These are phyloP conservation scores for Hypsizygus marmoreus DNA, from an alignment of 768 basidiomycete species.

Conservation along the genomic window DNA sequence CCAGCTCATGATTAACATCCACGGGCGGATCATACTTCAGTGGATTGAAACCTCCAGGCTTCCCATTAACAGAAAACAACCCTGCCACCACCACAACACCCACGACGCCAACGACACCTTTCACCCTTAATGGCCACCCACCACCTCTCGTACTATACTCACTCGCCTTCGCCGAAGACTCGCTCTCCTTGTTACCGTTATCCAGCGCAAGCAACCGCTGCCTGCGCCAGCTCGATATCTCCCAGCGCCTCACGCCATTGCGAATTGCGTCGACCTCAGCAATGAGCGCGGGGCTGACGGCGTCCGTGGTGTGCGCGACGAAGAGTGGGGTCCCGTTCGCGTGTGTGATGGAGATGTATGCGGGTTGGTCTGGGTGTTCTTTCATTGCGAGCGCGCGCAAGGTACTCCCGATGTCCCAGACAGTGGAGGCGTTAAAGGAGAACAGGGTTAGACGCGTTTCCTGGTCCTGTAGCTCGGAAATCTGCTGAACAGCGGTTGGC, in stretches of 20 bases:
- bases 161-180: not conserved
- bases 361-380: slow-evolving; percentile 13
- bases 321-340: slow-evolving; percentile 11
- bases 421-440: slow-evolving; percentile 11
- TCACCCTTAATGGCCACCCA: slow-evolving; percentile 13
- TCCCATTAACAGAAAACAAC: slow-evolving; percentile 5
- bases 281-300: slow-evolving; percentile 8
- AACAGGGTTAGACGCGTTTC: slow-evolving; percentile 10
- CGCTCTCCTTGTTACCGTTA: slow-evolving; percentile 1
- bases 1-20: slow-evolving; percentile 13
- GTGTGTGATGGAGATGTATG: slow-evolving; percentile 10
- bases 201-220: slow-evolving; percentile 6
- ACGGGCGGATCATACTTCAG: slow-evolving; percentile 14
- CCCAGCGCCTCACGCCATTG: slow-evolving; percentile 12
- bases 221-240: slow-evolving; percentile 15
- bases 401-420: slow-evolving; percentile 14
- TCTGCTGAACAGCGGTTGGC: not conserved
- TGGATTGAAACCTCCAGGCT: slow-evolving; percentile 9
- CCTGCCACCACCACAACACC: slow-evolving; percentile 9
- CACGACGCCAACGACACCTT: slow-evolving; percentile 9
- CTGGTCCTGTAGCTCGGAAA: slow-evolving; percentile 10
- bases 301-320: slow-evolving; percentile 10
- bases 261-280: slow-evolving; percentile 11
- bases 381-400: slow-evolving; percentile 13
- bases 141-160: slow-evolving; percentile 14